Evolutionary conservation across 768 basidiomycete species (phyloP), one percentile per base, ranked within the genome.

Genomic region (Leccinum longicurvipes): DNA sequence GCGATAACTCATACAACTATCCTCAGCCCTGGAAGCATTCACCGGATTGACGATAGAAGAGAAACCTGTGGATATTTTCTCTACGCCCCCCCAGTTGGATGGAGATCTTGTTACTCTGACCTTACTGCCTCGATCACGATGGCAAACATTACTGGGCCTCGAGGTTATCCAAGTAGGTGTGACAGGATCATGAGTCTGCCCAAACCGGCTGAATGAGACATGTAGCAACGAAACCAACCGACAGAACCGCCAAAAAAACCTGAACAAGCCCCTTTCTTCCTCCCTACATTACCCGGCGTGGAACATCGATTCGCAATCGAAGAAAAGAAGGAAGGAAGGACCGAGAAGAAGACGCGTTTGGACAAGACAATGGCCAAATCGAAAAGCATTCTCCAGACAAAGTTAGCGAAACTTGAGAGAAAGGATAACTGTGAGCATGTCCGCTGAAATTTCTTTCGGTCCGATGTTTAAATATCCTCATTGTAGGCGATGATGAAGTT

Each of bases 101-200:
- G 91, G 87, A 50, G 92, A 93, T 17, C 82, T 99, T n/a, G 82
- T 98, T 50, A 98, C 97, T 1, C 75, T 99, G 19, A 95, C 96
- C 6, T 77, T 95, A 23, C 79, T 98, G 39, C 97, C 97, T 15
- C 86, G 95, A 36, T 86, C 93, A 14, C 80, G 90, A 63, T 99
- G 97, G 97, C 93, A 97, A 72, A 95, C 97, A 0, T 74, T 99
- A n/a, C 79, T 99, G 55, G 97, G 97, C 66, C 78, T 99, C 17
- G 97, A 98, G 62, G 86, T 93, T 28, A 98, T 98, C 58, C 87
- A 91, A 70, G 92, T 90, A 61, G 36, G 80, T 72, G 28, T 53
- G 41, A n/a, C 15, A 31, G 3, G 23, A 27, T 25, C 23, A 14
- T 28, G 17, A 11, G 12, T 45, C 10, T 41, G 10, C 25, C 11